These are phyloP conservation scores for Herpetospermum pedunculosum DNA, from an alignment of 306 rosid species.

Conservation along the genomic window DNA sequence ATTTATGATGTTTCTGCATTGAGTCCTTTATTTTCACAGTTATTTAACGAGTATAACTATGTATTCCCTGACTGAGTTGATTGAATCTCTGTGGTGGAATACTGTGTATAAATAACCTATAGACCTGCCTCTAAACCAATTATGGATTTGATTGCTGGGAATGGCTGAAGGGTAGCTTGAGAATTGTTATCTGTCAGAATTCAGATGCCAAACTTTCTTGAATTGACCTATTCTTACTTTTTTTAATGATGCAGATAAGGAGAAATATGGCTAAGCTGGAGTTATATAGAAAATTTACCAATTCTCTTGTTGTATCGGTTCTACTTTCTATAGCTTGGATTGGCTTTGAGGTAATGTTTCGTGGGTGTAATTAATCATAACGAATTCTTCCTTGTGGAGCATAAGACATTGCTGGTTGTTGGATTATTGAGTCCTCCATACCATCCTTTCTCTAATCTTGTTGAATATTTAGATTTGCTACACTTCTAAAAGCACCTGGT, in stretches of 20 bases:
- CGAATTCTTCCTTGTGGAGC: not conserved
- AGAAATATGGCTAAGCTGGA: slow-evolving; percentile 82
- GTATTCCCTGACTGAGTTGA: not conserved
- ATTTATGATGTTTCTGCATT: not conserved
- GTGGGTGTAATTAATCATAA: not conserved
- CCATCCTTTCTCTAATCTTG: not conserved
- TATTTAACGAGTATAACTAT: not conserved
- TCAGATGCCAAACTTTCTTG: not conserved
- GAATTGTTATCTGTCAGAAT: not conserved
- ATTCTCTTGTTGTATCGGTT: slow-evolving; percentile 70
- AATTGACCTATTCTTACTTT: slow-evolving; percentile 6
- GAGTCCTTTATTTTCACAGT: not conserved
- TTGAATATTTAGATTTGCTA: not conserved
- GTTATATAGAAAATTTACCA: slow-evolving; percentile 84
- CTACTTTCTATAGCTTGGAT: slow-evolving; percentile 86
- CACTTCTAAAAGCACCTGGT: not conserved
- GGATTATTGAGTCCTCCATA: not conserved
- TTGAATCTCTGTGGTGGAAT: not conserved
- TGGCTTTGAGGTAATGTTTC: slow-evolving; percentile 79
- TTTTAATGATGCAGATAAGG: slow-evolving; percentile 44
- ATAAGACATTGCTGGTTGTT: not conserved
- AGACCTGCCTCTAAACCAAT: not conserved
- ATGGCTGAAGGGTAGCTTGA: slow-evolving; percentile 23
- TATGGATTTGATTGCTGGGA: not conserved
- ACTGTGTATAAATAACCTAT: not conserved